Evolutionary conservation across 1,139 yeast species (phyloP).

Genomic region (Protomyces inundatus): DNA sequence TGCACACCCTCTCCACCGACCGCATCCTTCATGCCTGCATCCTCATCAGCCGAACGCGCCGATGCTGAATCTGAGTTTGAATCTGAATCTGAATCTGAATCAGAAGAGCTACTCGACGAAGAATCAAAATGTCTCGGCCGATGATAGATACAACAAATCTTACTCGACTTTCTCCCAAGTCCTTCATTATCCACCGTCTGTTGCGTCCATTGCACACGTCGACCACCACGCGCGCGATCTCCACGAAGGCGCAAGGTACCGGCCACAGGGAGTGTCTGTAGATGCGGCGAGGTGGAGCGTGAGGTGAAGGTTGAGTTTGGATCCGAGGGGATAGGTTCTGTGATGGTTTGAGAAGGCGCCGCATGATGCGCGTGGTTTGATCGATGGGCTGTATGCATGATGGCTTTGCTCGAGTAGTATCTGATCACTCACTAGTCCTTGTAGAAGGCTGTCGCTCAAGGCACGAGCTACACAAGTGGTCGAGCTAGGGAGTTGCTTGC

Average conservation of each 20-base stretch:
- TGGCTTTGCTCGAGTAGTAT: no score
- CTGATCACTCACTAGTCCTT: no score
- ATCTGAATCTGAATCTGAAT: slow-evolving; percentile 18
- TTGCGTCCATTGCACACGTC: slow-evolving; percentile 29
- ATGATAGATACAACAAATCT: slow-evolving; percentile 30
- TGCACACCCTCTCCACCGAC: background rate
- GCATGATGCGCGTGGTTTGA: no score
- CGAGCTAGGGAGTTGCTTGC: no score
- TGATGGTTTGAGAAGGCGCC: background rate
- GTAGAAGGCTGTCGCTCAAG: no score
- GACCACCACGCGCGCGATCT: slow-evolving; percentile 8
- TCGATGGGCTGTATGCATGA: no score
- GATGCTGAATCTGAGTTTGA: slow-evolving; percentile 11
- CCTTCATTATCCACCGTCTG: slow-evolving; percentile 29
- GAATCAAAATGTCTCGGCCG: slow-evolving; percentile 26
- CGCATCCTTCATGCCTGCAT: background rate
- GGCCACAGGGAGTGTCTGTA: background rate
- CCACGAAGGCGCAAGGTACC: slow-evolving; percentile 20
- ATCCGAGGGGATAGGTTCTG: background rate
- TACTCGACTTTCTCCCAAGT: slow-evolving; percentile 28
- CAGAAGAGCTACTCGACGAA: slow-evolving; percentile 24
- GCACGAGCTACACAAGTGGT: no score
- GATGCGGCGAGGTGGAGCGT: background rate
- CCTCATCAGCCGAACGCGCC: background rate
- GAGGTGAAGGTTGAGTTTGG: background rate